Evolutionary conservation across 176 grass and related monocot genomes (phyloP), one percentile per base, ranked within the genome.

Genomic region (Eragrostis curvula): DNA sequence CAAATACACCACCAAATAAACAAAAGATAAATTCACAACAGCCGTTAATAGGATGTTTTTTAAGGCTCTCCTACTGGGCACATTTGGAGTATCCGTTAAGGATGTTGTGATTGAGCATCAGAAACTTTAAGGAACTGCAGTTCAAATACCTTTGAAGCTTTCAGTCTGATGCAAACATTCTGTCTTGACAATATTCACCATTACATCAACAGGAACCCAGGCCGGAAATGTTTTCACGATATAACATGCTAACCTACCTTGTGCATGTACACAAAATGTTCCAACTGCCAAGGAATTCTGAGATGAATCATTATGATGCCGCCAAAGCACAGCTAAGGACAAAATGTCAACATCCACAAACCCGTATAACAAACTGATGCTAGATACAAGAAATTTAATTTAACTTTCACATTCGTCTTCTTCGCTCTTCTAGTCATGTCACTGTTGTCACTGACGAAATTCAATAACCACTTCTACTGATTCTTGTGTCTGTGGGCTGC

Each of bases 391-490:
- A 2, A 46, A 53, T n/a, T 36, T 36, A 36, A 36, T 36, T 28
- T 21, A 17, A 44, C 51, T 28, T 56, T 21, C 61, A 53, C 24
- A 39, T 43, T 50, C 41, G 9, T 4, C 48, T 61, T 10, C 7
- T 20, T 59, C 3, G 8, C n/a, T 66, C 53, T 14, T 29, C 27
- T 68, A 63, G 20, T 20, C 63, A 81, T 56, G 13, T n/a, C 51
- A 8, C 36, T 8, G 27, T 27, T 18, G 15, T 81, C 74, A 79
- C 20, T 48, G 74, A 45, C 57, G 15, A 63, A 89, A 66, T 55
- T 76, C 76, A 87, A 89, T 90, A 70, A 89, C 62, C 45, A 97
- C 60, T 48, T 85, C 55, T 25, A 86, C 68, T 44, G 90, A 67
- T 51, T 71, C 83, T 73, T 58, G 57, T n/a, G 15, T 70, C 53